Percentiles rank a stretch among this genome's conserved stretches.
These are phyloP conservation scores for Zoysia japonica DNA, from an alignment of 176 grass and related monocot genomes.

Conservation along the genomic window DNA sequence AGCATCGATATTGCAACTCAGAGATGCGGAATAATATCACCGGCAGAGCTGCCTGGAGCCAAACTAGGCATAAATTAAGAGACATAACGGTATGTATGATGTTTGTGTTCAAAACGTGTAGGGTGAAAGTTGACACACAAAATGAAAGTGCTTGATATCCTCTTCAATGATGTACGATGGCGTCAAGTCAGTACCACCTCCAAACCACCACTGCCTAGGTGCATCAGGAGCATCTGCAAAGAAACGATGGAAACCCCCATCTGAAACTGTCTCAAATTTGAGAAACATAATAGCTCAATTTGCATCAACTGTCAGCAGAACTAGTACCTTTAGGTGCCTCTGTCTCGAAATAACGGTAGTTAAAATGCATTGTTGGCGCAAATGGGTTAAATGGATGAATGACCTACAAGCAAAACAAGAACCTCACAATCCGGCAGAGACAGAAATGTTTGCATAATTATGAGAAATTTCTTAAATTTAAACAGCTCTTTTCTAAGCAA, in stretches of 20 bases:
- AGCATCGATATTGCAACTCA: neutral
- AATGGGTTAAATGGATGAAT: constrained; percentile 88
- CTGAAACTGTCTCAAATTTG: neutral
- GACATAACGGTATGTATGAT: neutral
- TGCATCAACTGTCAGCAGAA: neutral
- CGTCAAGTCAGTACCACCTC: constrained; percentile 95
- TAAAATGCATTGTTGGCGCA: constrained; percentile 92
- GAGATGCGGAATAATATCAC: neutral
- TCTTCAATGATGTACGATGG: constrained; percentile 95
- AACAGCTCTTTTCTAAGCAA: neutral
- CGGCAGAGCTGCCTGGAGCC: neutral
- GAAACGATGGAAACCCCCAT: neutral
- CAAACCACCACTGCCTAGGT: constrained; percentile 98
- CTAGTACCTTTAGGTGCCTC: constrained; percentile 70
- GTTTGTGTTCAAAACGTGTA: neutral
- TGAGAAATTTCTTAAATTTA: neutral
- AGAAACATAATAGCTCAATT: neutral
- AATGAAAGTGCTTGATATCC: constrained; percentile 97
- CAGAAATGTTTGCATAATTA: neutral
- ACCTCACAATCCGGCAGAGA: neutral
- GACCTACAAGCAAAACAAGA: constrained; percentile 53
- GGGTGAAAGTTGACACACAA: constrained; percentile 30
- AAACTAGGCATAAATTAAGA: neutral
- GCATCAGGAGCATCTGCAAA: constrained; percentile 78
- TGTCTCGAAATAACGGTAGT: constrained; percentile 96